Evolutionary conservation across 345 rosid species (phyloP).

Genomic region (Gossypium mustelinum): DNA sequence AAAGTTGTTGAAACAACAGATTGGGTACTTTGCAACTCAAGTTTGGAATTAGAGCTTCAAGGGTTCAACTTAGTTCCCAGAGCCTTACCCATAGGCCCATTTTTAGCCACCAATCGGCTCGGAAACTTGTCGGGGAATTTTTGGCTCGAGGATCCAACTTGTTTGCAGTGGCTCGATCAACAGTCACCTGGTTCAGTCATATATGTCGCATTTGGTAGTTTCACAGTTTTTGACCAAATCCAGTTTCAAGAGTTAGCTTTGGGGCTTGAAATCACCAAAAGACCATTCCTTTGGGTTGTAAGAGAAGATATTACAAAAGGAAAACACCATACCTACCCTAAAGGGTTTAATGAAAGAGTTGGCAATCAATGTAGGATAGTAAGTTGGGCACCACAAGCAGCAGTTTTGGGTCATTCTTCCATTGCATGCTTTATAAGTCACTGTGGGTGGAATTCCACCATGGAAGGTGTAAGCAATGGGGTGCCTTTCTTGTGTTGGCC

Average conservation of each 20-base stretch:
- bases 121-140: neutral
- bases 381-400: conserved; percentile 16
- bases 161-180: conserved; percentile 22
- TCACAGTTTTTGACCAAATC: neutral
- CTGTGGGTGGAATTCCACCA: conserved; percentile 40
- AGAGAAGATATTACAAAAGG: neutral
- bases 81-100: neutral
- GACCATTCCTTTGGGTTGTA: conserved; percentile 16
- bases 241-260: conserved; percentile 15
- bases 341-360: conserved; percentile 3
- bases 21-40: conserved; percentile 34
- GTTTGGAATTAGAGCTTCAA: neutral
- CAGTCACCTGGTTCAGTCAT: conserved; percentile 15
- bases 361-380: conserved; percentile 2
- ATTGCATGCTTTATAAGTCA: conserved; percentile 28
- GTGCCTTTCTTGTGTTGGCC: conserved; percentile 42
- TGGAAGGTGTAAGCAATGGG: conserved; percentile 36
- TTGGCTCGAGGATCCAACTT: conserved; percentile 13
- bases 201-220: conserved; percentile 19
- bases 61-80: conserved; percentile 6
- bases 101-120: neutral
- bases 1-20: conserved; percentile 22
- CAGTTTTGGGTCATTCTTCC: neutral
- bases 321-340: neutral
- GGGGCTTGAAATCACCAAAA: conserved; percentile 5